phyloP scores from a whole-genome alignment of 352 stramenopile species.

The Plasmopara viticola region DNA sequence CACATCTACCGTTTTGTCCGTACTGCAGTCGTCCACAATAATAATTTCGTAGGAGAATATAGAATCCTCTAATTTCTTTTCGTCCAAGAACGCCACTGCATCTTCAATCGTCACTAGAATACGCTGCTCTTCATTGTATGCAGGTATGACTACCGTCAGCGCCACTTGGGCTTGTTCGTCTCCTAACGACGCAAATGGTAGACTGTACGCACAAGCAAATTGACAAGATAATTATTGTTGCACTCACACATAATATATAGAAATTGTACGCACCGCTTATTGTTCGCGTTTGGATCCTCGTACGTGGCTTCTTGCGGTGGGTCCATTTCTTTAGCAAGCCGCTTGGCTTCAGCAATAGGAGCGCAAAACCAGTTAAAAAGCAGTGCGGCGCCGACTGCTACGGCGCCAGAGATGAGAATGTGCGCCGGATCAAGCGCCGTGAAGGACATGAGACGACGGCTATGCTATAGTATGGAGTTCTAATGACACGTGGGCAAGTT shows the following conservation, averaged over 20 bases:
- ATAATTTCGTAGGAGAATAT: conserved; percentile 82
- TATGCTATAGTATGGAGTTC: neutral
- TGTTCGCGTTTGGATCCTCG: conserved; percentile 40
- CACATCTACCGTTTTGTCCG: conserved; percentile 72
- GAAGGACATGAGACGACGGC: conserved; percentile 11
- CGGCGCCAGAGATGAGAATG: conserved; percentile 14
- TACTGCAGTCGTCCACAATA: conserved; percentile 91
- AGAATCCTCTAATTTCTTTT: conserved; percentile 39
- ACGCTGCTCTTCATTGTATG: conserved; percentile 92
- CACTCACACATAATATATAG: neutral
- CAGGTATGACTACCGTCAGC: conserved; percentile 90
- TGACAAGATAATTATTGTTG: conserved; percentile 2
- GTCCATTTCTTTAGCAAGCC: conserved; percentile 42
- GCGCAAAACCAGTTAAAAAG: conserved; percentile 54
- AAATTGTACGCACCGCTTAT: conserved; percentile 31
- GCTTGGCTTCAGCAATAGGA: conserved; percentile 49
- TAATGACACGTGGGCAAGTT: conserved; percentile 18
- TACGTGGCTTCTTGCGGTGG: conserved; percentile 48
- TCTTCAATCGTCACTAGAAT: conserved; percentile 89
- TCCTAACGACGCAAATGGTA: conserved; percentile 50
- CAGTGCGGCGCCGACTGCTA: conserved; percentile 21
- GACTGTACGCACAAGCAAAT: conserved; percentile 20
- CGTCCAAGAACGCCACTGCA: conserved; percentile 84
- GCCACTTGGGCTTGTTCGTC: conserved; percentile 47
- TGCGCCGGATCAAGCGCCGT: conserved; percentile 14